These are phyloP conservation scores for Colletotrichum higginsianum DNA, from an alignment of 2,329 filamentous ascomycete species.

Conservation along the genomic window DNA sequence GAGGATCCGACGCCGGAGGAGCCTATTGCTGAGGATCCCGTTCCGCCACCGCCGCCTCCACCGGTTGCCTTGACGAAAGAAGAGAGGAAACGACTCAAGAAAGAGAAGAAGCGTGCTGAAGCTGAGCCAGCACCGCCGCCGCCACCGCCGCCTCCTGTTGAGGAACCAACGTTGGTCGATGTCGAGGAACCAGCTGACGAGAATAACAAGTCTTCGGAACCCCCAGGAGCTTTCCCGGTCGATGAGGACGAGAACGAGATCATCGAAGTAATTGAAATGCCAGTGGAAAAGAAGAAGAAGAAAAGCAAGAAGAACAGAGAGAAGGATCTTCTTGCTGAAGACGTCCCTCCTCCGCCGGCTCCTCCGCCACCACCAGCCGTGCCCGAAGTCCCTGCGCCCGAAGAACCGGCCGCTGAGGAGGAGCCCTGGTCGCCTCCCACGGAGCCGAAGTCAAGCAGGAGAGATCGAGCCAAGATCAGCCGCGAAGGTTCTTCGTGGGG, in stretches of 20 bases:
- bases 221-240: constrained; percentile 73
- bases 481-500: constrained; percentile 83
- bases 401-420: constrained; percentile 28
- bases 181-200: constrained; percentile 47
- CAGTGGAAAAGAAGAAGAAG: constrained; percentile 60
- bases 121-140: constrained; percentile 45
- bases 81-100: constrained; percentile 61
- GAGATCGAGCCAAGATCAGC: constrained; percentile 83
- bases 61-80: constrained; percentile 39
- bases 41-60: constrained; percentile 57
- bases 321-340: constrained; percentile 52
- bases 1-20: constrained; percentile 44
- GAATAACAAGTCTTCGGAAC: constrained; percentile 53
- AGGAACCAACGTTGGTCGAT: constrained; percentile 42
- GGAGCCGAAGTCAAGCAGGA: constrained; percentile 75
- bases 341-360: constrained; percentile 52
- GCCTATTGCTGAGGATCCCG: constrained; percentile 53
- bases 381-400: constrained; percentile 59
- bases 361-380: constrained; percentile 63
- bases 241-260: constrained; percentile 66
- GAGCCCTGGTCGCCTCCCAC: constrained; percentile 61
- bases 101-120: constrained; percentile 55
- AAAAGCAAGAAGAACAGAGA: constrained; percentile 60
- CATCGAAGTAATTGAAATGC: constrained; percentile 66
- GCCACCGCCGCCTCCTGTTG: constrained; percentile 40